These are phyloP conservation scores for Boletus tylopilopsis DNA, from an alignment of 768 basidiomycete genomes.

Conservation along the genomic window DNA sequence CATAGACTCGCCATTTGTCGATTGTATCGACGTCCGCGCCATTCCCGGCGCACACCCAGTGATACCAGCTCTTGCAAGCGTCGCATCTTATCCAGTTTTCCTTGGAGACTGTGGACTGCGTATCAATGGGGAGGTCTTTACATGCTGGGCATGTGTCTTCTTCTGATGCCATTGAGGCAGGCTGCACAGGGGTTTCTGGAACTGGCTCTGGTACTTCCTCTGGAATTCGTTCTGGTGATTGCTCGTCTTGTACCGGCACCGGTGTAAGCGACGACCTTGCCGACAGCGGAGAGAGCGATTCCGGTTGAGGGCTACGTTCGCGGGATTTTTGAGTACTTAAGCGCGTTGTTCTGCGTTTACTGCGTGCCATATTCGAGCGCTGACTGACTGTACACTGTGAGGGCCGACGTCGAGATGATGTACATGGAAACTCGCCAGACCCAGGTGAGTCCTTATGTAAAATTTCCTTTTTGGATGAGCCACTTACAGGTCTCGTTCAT, in stretches of 20 bases:
- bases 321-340: slow-evolving; percentile 34
- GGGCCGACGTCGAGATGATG: slow-evolving; percentile 3
- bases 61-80: slow-evolving; percentile 77
- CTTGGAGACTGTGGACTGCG: slow-evolving; percentile 44
- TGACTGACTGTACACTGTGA: slow-evolving; percentile 7
- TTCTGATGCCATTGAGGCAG: slow-evolving; percentile 11
- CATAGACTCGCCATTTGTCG: slow-evolving; percentile 66
- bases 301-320: slow-evolving; percentile 31
- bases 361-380: slow-evolving; percentile 38
- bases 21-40: slow-evolving; percentile 61
- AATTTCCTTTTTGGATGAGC: slow-evolving; percentile 13
- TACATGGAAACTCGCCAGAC: slow-evolving; percentile 10
- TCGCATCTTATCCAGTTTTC: slow-evolving; percentile 85
- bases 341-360: slow-evolving; percentile 42
- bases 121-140: slow-evolving; percentile 30
- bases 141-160: slow-evolving; percentile 52
- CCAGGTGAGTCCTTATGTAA: slow-evolving; percentile 25
- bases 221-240: slow-evolving; percentile 10
- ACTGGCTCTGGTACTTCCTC: slow-evolving; percentile 15
- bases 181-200: slow-evolving; percentile 12
- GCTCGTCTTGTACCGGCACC: slow-evolving; percentile 21
- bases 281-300: slow-evolving; percentile 30
- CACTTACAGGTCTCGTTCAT: no score
- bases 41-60: slow-evolving; percentile 76
- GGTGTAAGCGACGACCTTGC: slow-evolving; percentile 29